Evolutionary conservation across 208 protist species (phyloP).

Genomic region (Baffinella frigidus): DNA sequence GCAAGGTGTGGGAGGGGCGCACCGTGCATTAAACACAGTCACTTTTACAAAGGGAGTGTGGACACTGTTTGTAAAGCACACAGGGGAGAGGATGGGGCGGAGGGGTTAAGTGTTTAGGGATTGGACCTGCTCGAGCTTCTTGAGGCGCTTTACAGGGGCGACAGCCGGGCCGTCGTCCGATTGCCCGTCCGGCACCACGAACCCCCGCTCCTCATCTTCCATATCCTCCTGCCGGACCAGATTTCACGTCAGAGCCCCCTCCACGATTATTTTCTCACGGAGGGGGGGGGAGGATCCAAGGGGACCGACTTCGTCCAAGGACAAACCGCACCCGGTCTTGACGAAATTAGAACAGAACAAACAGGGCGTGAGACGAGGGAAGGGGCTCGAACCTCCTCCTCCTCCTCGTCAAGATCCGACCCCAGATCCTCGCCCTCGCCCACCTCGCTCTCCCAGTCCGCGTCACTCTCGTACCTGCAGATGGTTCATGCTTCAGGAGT

Average conservation of each 20-base stretch:
- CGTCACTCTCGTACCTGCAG: constrained; percentile 40
- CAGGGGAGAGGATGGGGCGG: not conserved
- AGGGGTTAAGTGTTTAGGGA: not conserved
- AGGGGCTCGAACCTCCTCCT: no score
- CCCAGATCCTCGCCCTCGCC: constrained; percentile 32
- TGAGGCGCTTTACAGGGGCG: not conserved
- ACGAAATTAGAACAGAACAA: no score
- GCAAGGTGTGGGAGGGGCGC: not conserved
- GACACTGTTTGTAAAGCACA: no score
- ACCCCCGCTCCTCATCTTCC: constrained; percentile 21
- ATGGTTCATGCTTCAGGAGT: no score
- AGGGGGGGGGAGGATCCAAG: no score
- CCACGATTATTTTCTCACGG: no score
- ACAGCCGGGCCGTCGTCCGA: not conserved
- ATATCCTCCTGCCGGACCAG: no score
- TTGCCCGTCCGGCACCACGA: constrained; percentile 24
- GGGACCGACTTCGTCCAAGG: no score
- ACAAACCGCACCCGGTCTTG: no score
- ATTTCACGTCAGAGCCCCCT: no score
- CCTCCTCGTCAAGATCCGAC: constrained; percentile 19
- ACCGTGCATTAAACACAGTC: not conserved
- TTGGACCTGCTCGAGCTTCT: constrained; percentile 3
- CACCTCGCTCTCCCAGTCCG: constrained; percentile 33
- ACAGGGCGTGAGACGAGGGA: no score
- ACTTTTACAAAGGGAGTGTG: not conserved